Evolutionary conservation across 2,329 filamentous ascomycete genomes (phyloP).

Genomic region (Fusarium nelsonii): DNA sequence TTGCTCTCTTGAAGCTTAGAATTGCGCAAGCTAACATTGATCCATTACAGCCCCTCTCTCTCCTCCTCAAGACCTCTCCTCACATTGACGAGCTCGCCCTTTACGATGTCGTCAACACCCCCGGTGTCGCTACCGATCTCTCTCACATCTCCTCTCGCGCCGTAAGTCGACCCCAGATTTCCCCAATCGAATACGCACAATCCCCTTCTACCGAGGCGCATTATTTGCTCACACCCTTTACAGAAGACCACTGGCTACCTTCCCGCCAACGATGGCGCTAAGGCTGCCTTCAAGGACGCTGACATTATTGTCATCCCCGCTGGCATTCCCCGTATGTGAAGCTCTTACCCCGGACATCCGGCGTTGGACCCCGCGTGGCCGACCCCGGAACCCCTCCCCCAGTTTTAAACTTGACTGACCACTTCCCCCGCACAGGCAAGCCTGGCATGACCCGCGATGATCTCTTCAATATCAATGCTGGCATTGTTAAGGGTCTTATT

Average conservation of each 20-base stretch:
- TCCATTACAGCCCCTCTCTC: slow-evolving; percentile 82
- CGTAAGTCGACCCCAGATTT: slow-evolving; percentile 59
- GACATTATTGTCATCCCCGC: slow-evolving; percentile 98
- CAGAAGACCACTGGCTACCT: slow-evolving; percentile 91
- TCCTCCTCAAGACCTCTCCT: slow-evolving; percentile 91
- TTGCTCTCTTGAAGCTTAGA: not conserved
- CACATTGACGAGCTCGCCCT: slow-evolving; percentile 92
- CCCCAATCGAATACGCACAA: slow-evolving; percentile 22
- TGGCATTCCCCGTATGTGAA: slow-evolving; percentile 89
- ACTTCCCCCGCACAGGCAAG: slow-evolving; percentile 74
- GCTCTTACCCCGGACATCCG: slow-evolving; percentile 35
- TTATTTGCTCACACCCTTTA: slow-evolving; percentile 49
- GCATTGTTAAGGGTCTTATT: slow-evolving; percentile 94
- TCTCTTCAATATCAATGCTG: slow-evolving; percentile 99
- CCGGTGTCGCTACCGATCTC: slow-evolving; percentile 94
- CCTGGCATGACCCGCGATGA: slow-evolving; percentile 99
- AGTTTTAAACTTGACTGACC: slow-evolving; percentile 40
- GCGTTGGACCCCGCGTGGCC: slow-evolving; percentile 35
- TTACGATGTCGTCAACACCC: slow-evolving; percentile 99
- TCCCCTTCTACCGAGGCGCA: slow-evolving; percentile 45
- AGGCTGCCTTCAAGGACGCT: slow-evolving; percentile 89
- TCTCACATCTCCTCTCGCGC: slow-evolving; percentile 96
- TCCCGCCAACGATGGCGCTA: slow-evolving; percentile 85
- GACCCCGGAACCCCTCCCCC: slow-evolving; percentile 33
- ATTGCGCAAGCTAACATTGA: slow-evolving; percentile 28